phyloP scores from a whole-genome alignment of 805 yeast genomes.

The Yarrowia divulgata region DNA sequence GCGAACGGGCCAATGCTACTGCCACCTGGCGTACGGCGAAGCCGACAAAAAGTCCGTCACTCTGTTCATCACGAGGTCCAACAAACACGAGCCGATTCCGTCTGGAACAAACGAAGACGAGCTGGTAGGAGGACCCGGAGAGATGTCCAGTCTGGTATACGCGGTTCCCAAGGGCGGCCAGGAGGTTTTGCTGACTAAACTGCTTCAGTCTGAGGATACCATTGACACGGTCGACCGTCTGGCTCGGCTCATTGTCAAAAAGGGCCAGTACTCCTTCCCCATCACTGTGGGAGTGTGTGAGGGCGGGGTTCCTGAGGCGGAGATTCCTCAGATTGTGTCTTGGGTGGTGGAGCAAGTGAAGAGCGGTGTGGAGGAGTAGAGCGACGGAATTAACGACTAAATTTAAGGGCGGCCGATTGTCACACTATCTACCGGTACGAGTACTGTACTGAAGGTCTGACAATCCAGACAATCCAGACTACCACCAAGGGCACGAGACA shows the following conservation, averaged over 20 bases:
- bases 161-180: slow-evolving; percentile 4
- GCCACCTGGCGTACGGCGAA: slow-evolving; percentile 30
- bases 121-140: slow-evolving; percentile 22
- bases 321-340: slow-evolving; percentile 19
- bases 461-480: too few relatives aligned
- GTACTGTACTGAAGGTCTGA: too few relatives aligned
- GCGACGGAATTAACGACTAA: background rate
- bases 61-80: slow-evolving; percentile 35
- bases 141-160: slow-evolving; percentile 7
- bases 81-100: slow-evolving; percentile 32
- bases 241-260: slow-evolving; percentile 15
- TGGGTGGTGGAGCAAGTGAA: slow-evolving; percentile 16
- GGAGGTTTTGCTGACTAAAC: slow-evolving; percentile 22
- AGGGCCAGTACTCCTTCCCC: slow-evolving; percentile 8
- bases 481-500: too few relatives aligned
- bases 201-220: slow-evolving; percentile 20
- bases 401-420: too few relatives aligned
- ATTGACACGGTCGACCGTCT: slow-evolving; percentile 21
- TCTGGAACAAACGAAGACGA: slow-evolving; percentile 10
- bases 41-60: slow-evolving; percentile 29
- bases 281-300: slow-evolving; percentile 32
- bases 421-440: too few relatives aligned
- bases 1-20: slow-evolving; percentile 25
- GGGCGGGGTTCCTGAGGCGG: slow-evolving; percentile 32
- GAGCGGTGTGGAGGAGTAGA: background rate